Evolutionary conservation across 176 grass and related monocot genomes (phyloP).

Genomic region (Tillandsia fasciculata): DNA sequence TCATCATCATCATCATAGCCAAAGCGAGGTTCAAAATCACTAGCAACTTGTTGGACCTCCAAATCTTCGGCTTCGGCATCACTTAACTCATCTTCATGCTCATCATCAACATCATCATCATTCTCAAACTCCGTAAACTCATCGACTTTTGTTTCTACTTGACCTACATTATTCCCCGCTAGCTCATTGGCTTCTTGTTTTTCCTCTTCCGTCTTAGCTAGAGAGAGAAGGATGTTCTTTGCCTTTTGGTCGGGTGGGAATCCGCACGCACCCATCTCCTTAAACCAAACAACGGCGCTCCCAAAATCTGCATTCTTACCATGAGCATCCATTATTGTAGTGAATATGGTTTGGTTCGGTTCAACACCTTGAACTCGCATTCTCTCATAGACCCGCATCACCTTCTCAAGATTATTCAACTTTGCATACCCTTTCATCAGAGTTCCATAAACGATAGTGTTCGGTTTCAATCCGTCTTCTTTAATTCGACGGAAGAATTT

Average conservation of each 20-base stretch:
- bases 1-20: constrained; percentile 31
- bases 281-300: constrained; percentile 74
- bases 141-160: constrained; percentile 32
- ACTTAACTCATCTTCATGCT: constrained; percentile 12
- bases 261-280: constrained; percentile 62
- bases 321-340: constrained; percentile 71
- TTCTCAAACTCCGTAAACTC: constrained; percentile 4
- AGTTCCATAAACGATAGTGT: constrained; percentile 82
- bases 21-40: constrained; percentile 22
- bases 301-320: constrained; percentile 84
- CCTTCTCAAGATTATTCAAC: constrained; percentile 66
- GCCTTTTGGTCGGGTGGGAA: constrained; percentile 71
- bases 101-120: constrained; percentile 29
- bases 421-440: constrained; percentile 96
- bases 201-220: constrained; percentile 62
- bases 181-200: constrained; percentile 63
- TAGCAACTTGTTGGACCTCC: constrained; percentile 9
- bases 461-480: constrained; percentile 87
- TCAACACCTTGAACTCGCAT: constrained; percentile 77
- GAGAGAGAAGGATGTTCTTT: constrained; percentile 71
- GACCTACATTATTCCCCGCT: constrained; percentile 32
- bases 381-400: constrained; percentile 79
- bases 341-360: constrained; percentile 80
- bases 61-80: constrained; percentile 7
- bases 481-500: constrained; percentile 90